A percentile compares a stretch with the other conserved stretches of the same genome.
Conservation (phyloP, 2,329 filamentous ascomycete species). For the Scedosporium dehoogii region DNA sequence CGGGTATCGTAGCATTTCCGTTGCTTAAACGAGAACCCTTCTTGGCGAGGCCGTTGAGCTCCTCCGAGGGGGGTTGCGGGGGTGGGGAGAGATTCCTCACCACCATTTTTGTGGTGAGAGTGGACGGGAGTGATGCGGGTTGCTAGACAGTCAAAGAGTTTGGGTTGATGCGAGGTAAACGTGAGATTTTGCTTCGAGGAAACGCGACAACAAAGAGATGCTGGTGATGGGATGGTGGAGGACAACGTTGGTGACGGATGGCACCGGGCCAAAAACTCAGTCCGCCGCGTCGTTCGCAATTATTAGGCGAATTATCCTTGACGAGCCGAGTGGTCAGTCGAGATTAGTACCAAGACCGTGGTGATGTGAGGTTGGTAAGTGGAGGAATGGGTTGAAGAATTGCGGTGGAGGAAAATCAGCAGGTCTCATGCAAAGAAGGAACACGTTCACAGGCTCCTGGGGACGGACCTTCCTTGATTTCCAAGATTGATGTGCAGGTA, state of each 20-base stretch:
- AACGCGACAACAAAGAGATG: background rate
- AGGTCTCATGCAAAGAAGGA: background rate
- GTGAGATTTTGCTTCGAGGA: background rate
- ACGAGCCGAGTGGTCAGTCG: background rate
- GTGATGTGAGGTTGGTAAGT: background rate
- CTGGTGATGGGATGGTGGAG: background rate
- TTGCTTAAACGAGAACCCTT: background rate
- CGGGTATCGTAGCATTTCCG: background rate
- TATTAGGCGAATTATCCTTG: background rate
- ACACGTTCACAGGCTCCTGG: background rate
- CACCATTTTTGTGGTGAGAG: background rate
- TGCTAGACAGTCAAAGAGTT: background rate
- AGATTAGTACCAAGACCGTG: background rate
- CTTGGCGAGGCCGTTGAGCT: conserved; percentile 29
- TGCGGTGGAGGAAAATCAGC: background rate
- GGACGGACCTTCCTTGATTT: background rate
- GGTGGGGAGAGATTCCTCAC: background rate
- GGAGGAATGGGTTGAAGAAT: background rate
- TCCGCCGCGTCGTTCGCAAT: background rate
- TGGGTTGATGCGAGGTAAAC: background rate
- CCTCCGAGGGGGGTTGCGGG: conserved; percentile 23
- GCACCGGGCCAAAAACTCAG: background rate
- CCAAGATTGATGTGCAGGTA: background rate
- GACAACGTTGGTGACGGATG: background rate
- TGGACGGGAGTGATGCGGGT: background rate